Evolutionary conservation across 441 rosid genomes (phyloP), one percentile per base, ranked within the genome.

Genomic region (Populus hybrid): DNA sequence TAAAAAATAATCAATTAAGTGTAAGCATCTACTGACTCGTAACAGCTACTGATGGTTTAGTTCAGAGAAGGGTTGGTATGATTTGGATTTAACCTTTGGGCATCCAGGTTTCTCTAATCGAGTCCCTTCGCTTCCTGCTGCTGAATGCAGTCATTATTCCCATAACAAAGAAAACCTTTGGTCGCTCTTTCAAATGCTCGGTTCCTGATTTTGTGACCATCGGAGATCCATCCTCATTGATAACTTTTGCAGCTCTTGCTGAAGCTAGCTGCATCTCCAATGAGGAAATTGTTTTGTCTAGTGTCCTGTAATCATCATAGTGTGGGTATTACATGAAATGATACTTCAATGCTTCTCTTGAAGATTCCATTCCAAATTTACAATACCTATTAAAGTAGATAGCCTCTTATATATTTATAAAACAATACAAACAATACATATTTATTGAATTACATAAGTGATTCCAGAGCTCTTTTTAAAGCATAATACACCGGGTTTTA

Each of bases 81-180:
- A 40, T 67, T 28, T 73, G 69, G 11, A 74, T 57, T 66, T 77
- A 77, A 95, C 99, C 97, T 90, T 86, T 86, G 35, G 95, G 97
- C 89, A 95, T 83, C 99, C 97, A 95, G 21, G 95, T 91, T 77
- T 88, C 90, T 85, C 99, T 88, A 71, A 94, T 90, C 2, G 98
- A 95, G 80, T 95, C 97, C 79, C 99, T 86, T 78, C 97, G 88
- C 78, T 92, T 95, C 86, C 98, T 90, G 84, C 98, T 92, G 86
- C 98, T 91, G 83, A 95, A 94, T 77, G 97, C 97, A 65, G 98
- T 95, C 38, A 91, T 91, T 83, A 94, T 91, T 79, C 98, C 99
- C 95, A 94, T 91, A 36, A 92, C 97, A 88, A 91, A 91, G 87
- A 94, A 94, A 80, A 92, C 89, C 84, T 88, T 84, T 76, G 84